Percentiles rank a stretch among this genome's conserved stretches.
Conservation (phyloP, 257 asterid species). For the Coffea eugenioides region DNA sequence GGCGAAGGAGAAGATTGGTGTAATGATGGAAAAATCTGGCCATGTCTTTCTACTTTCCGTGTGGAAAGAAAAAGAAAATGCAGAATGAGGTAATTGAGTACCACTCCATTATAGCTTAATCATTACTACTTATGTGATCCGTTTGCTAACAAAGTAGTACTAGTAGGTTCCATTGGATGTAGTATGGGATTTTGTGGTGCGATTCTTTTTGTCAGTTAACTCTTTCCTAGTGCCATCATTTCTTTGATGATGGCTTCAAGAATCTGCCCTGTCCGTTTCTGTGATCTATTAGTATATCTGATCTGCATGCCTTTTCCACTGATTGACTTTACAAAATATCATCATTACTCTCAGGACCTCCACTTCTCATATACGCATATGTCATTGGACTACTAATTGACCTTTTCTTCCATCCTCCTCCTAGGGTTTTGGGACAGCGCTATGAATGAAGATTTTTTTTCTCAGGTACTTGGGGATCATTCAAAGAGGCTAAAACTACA, state of each 20-base stretch:
- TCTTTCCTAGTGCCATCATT: conserved; percentile 24
- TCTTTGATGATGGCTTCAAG: conserved; percentile 47
- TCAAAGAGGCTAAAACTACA: not conserved
- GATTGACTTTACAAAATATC: conserved; percentile 18
- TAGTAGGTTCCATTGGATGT: conserved; percentile 11
- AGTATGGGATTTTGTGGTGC: conserved; percentile 19
- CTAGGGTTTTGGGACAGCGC: conserved; percentile 41
- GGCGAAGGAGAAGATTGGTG: conserved; percentile 60
- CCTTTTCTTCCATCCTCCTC: not conserved
- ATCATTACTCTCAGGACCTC: conserved; percentile 25
- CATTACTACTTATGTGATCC: conserved; percentile 26
- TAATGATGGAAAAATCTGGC: conserved; percentile 58
- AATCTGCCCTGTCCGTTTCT: conserved; percentile 45
- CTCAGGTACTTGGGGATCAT: not conserved
- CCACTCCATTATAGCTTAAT: conserved; percentile 29
- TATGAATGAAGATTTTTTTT: not conserved
- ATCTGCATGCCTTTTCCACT: conserved; percentile 16
- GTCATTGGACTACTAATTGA: not conserved
- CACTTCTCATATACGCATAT: not conserved
- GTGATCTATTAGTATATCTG: conserved; percentile 1
- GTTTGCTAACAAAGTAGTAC: conserved; percentile 4
- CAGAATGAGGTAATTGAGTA: conserved; percentile 20
- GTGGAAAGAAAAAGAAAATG: conserved; percentile 13
- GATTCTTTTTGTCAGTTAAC: conserved; percentile 45
- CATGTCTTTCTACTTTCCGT: conserved; percentile 8